These are phyloP conservation scores for Chaetothyriales sp. DNA, from an alignment of 2,329 filamentous ascomycete genomes.

Conservation along the genomic window DNA sequence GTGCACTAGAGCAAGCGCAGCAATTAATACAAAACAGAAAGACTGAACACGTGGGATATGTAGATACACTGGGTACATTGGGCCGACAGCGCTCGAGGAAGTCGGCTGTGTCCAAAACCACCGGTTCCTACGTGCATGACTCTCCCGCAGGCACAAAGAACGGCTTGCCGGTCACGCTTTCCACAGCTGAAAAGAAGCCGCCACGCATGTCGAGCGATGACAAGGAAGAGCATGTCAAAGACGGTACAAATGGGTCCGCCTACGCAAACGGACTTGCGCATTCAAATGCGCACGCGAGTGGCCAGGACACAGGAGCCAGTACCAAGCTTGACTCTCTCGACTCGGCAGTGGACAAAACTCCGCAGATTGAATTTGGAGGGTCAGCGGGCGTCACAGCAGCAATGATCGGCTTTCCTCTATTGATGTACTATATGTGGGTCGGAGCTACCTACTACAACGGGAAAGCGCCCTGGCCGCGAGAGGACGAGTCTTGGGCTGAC, in stretches of 20 bases:
- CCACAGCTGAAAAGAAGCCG: constrained; percentile 1
- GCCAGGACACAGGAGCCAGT: constrained; percentile 3
- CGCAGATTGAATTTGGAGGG: constrained; percentile 71
- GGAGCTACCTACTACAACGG: constrained; percentile 87
- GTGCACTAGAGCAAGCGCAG: constrained; percentile 3
- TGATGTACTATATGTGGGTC: constrained; percentile 99
- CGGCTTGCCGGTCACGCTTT: constrained; percentile 1
- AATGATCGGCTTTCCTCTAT: constrained; percentile 82
- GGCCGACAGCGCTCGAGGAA: constrained; percentile 12
- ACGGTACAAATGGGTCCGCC: constrained; percentile 7
- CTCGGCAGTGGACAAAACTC: constrained; percentile 34
- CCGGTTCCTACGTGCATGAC: constrained; percentile 12
- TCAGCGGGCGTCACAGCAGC: constrained; percentile 64
- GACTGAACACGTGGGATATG: constrained; percentile 37
- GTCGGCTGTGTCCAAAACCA: constrained; percentile 5
- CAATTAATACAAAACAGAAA: constrained; percentile 28
- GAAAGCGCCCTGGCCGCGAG: constrained; percentile 54
- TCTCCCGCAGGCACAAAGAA: constrained; percentile 5
- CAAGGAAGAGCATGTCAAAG: constrained; percentile 3
- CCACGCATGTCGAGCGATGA: background rate
- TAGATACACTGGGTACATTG: constrained; percentile 35
- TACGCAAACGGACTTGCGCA: constrained; percentile 13
- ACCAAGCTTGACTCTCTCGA: constrained; percentile 3
- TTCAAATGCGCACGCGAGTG: constrained; percentile 12
- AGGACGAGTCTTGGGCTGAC: constrained; percentile 53